Conservation (phyloP, 306 rosid species). For the Acacia acuminata region DNA sequence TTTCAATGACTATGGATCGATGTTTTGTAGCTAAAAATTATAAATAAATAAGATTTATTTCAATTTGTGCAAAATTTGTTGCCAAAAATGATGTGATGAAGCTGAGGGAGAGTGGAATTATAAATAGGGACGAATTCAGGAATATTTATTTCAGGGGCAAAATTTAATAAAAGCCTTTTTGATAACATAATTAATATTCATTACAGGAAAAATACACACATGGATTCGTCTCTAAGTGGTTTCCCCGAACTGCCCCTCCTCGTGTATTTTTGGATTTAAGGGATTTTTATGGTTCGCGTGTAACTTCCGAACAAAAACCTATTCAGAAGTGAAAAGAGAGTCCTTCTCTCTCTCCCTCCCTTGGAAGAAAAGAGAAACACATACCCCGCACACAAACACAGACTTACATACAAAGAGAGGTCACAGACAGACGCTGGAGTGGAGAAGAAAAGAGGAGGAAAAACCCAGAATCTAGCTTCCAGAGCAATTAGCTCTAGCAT, state of each 20-base stretch:
- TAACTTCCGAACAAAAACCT: slow-evolving; percentile 32
- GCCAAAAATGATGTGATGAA: not conserved
- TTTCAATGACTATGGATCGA: not conserved
- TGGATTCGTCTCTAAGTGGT: not conserved
- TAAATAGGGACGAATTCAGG: not conserved
- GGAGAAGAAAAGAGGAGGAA: slow-evolving; percentile 20
- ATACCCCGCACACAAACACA: slow-evolving; percentile 4
- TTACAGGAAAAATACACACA: not conserved
- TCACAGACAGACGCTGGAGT: slow-evolving; percentile 4
- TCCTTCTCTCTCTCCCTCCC: not conserved
- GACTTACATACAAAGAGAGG: slow-evolving; percentile 14
- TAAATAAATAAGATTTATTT: not conserved
- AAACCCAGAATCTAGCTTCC: slow-evolving; percentile 44
- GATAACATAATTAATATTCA: not conserved
- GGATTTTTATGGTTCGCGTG: slow-evolving; percentile 28
- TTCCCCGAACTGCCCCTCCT: not conserved
- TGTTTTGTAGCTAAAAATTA: not conserved
- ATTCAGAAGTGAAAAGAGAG: slow-evolving; percentile 12
- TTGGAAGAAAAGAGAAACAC: not conserved
- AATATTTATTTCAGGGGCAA: not conserved
- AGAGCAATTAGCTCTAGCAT: slow-evolving; percentile 23
- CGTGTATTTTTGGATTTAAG: not conserved
- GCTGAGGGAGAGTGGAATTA: too few species aligned
- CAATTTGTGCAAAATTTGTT: not conserved
- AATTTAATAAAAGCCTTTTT: too few species aligned